phyloP scores from a whole-genome alignment of 768 basidiomycete species.

The Myochromella boudieri region DNA sequence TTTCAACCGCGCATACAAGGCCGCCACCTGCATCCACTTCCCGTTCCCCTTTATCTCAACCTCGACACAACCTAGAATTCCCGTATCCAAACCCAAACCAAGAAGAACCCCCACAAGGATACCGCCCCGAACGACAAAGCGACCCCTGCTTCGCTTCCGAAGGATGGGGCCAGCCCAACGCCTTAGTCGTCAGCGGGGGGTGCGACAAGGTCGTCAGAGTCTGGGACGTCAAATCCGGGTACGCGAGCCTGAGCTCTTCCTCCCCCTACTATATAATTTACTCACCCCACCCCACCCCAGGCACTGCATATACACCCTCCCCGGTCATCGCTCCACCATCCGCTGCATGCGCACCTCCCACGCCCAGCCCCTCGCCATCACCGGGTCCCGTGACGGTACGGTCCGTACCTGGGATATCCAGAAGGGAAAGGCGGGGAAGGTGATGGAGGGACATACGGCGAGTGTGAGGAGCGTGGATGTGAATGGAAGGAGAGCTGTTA shows the following conservation, averaged over 20 bases:
- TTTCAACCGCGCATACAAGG: not conserved
- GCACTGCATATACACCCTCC: conserved; percentile 74
- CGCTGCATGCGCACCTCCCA: conserved; percentile 88
- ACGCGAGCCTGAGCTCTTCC: conserved; percentile 20
- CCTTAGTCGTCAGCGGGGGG: conserved; percentile 87
- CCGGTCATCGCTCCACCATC: conserved; percentile 88
- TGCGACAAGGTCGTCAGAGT: conserved; percentile 92
- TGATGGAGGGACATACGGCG: conserved; percentile 73
- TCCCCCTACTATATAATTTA: not conserved
- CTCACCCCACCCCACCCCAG: conserved; percentile 22
- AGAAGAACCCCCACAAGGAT: too few species aligned
- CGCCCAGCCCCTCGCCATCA: conserved; percentile 84
- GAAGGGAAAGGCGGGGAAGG: conserved; percentile 61
- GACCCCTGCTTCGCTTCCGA: conserved; percentile 64
- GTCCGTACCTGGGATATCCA: conserved; percentile 94
- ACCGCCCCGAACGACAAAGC: conserved; percentile 36
- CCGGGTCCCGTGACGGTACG: conserved; percentile 85
- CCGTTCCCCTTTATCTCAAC: too few species aligned
- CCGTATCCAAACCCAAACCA: too few species aligned
- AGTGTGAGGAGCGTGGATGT: conserved; percentile 91
- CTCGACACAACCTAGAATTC: not conserved
- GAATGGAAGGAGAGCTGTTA: conserved; percentile 79
- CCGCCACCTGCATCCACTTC: not conserved
- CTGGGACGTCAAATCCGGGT: conserved; percentile 91
- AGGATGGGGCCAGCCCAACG: conserved; percentile 87